Evolutionary conservation across 192 early-diverging fungal genomes (phyloP).

Genomic region (Coemansia sp.): DNA sequence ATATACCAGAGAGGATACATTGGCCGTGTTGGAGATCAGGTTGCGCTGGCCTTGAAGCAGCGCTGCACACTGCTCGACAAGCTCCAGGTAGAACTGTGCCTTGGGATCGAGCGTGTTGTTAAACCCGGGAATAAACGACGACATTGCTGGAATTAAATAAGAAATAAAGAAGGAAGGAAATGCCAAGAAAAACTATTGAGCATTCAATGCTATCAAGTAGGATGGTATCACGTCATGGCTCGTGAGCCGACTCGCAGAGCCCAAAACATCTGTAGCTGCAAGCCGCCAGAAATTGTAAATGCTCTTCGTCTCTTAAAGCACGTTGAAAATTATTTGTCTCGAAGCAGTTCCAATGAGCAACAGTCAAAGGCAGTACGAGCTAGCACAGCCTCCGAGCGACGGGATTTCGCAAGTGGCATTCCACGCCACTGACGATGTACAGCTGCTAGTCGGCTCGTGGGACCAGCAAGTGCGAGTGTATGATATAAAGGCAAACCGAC

Average conservation of each 20-base stretch:
- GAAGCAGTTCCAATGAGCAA: slow-evolving; percentile 26
- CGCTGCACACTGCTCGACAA: slow-evolving; percentile 60
- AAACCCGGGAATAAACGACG: slow-evolving; percentile 49
- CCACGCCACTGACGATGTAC: slow-evolving; percentile 62
- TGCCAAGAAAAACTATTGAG: too few relatives aligned
- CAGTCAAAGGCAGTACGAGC: slow-evolving; percentile 63
- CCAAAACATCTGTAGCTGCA: too few relatives aligned
- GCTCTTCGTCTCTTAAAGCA: background rate
- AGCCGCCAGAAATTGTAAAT: too few relatives aligned
- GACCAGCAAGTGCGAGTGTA: slow-evolving; percentile 88
- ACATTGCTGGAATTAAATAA: slow-evolving; percentile 11
- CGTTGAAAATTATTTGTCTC: background rate
- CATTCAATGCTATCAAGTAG: too few relatives aligned
- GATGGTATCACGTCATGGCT: background rate
- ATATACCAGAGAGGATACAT: slow-evolving; percentile 79
- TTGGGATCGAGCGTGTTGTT: slow-evolving; percentile 56
- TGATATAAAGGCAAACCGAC: slow-evolving; percentile 67
- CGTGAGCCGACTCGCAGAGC: too few relatives aligned
- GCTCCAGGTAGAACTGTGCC: slow-evolving; percentile 71
- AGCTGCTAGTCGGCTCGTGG: slow-evolving; percentile 88
- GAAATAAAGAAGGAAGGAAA: background rate
- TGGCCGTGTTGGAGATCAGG: slow-evolving; percentile 80
- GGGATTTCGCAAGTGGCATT: slow-evolving; percentile 82
- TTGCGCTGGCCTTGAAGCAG: slow-evolving; percentile 73
- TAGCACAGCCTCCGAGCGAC: slow-evolving; percentile 81